Base-by-base conservation (phyloP, 2,329 filamentous ascomycete genomes). In the Didymella keratinophila region DNA sequence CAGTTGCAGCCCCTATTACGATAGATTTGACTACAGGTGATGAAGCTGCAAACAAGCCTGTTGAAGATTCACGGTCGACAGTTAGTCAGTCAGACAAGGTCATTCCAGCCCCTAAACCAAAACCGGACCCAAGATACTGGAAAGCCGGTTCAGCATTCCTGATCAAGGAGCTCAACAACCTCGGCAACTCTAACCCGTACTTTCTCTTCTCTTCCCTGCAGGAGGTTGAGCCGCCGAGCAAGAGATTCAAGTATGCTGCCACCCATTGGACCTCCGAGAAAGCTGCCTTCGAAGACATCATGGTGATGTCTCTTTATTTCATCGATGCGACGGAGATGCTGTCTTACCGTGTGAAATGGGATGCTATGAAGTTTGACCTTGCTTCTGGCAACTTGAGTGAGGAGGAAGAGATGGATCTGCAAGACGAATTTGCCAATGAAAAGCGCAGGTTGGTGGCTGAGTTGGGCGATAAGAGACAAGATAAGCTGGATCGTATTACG, bases 241-340 rank as follows among this genome's bases (percentile, higher is more conserved):
- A 46, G 16, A 41, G 32, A 41, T 23, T 32, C n/a, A 41, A 21
- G 8, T 56, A 46, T 18, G 50, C 46, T 5, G 46, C 44, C 14
- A 18, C 30, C 4, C 39, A 56, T n/a, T 56, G 53, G 53, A 32
- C 39, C 16, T 46, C 30, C 6, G 41, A 41, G 16, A 16, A 51
- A 20, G 34, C 39, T 3, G 47, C 53, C 1, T 16, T 25, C 1
- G 7, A 46, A 2, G 41, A 51, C 41, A 41, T 56, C 25, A 10
- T 11, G 1, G 18, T 32, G 20, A 56, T 46, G 32, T 56, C 53
- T 9, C 14, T 18, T 9, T 42, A 30, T 16, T 56, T 51, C 10
- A 30, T 56, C 12, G 53, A 56, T 18, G 53, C 41, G 3, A 10
- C 37, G 1, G 53, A 56, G 27, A 39, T 56, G 46, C 8, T 56